phyloP scores from a whole-genome alignment of 2,329 filamentous ascomycete genomes.

The Erysiphe pisi region DNA sequence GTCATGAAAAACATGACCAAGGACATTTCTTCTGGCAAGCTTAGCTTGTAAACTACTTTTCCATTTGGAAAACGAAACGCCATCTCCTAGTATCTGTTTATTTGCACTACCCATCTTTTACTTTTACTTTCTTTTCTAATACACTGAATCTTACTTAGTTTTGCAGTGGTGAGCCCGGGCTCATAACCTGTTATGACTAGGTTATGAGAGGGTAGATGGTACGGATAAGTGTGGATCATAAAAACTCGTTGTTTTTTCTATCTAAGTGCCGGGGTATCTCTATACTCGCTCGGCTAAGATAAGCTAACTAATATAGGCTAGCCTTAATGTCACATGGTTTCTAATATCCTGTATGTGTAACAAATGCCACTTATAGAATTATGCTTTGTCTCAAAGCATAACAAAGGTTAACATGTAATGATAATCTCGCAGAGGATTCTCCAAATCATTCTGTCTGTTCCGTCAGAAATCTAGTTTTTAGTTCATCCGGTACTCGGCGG shows the following conservation, averaged over 20 bases:
- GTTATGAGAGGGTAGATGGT: no score
- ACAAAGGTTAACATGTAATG: not conserved
- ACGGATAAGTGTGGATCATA: no score
- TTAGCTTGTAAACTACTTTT: not conserved
- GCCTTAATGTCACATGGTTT: no score
- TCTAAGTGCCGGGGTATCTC: no score
- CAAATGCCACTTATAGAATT: not conserved
- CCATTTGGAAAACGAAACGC: not conserved
- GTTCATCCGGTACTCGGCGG: not conserved
- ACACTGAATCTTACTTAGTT: no score
- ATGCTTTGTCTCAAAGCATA: not conserved
- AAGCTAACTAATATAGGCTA: no score
- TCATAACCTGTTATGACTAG: not conserved
- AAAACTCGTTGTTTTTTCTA: no score
- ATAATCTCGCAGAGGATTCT: not conserved
- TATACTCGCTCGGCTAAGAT: no score
- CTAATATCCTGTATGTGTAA: no score
- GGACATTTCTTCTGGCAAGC: not conserved
- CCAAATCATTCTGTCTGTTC: not conserved
- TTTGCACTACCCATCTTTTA: not conserved
- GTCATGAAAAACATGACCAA: conserved; percentile 20
- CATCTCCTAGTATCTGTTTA: no score
- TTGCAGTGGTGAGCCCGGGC: no score
- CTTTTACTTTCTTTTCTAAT: not conserved
- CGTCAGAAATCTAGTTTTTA: not conserved